A percentile compares a stretch with the other conserved stretches of the same genome.
These are phyloP conservation scores for Nyssa sinensis DNA, from an alignment of 148 eudicot genomes.

Conservation along the genomic window DNA sequence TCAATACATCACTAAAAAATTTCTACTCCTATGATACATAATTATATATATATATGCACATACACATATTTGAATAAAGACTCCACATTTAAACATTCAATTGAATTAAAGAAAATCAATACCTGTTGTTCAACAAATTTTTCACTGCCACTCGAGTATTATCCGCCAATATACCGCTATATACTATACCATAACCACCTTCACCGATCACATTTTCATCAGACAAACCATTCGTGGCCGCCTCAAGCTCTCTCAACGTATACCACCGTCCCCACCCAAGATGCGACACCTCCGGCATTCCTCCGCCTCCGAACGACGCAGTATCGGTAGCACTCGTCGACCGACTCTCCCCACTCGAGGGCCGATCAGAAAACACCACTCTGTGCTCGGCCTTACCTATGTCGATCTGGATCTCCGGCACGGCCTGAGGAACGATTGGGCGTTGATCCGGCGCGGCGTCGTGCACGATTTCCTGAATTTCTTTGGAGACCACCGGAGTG, in stretches of 20 bases:
- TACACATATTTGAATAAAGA: neutral
- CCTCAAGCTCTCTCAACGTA: constrained; percentile 77
- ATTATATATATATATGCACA: neutral
- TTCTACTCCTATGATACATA: neutral
- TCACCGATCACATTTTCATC: constrained; percentile 94
- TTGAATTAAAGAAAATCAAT: constrained; percentile 2
- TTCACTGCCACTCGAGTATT: constrained; percentile 78
- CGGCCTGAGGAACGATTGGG: neutral
- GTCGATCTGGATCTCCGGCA: constrained; percentile 85
- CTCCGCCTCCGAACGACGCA: constrained; percentile 51
- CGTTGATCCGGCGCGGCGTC: constrained; percentile 32
- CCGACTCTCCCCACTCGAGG: constrained; percentile 85
- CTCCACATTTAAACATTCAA: neutral
- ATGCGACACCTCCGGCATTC: constrained; percentile 72
- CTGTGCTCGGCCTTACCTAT: constrained; percentile 87
- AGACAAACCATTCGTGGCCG: constrained; percentile 68
- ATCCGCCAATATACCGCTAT: constrained; percentile 72
- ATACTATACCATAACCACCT: constrained; percentile 96
- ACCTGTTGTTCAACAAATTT: constrained; percentile 88
- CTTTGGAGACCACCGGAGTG: constrained; percentile 60
- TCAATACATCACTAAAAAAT: neutral
- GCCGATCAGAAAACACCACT: constrained; percentile 77
- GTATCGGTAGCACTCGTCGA: constrained; percentile 48
- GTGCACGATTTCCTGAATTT: constrained; percentile 66
- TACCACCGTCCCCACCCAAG: constrained; percentile 97